Conservation (phyloP, 2,329 filamentous ascomycete species). For the Cryoendolithus antarcticus region DNA sequence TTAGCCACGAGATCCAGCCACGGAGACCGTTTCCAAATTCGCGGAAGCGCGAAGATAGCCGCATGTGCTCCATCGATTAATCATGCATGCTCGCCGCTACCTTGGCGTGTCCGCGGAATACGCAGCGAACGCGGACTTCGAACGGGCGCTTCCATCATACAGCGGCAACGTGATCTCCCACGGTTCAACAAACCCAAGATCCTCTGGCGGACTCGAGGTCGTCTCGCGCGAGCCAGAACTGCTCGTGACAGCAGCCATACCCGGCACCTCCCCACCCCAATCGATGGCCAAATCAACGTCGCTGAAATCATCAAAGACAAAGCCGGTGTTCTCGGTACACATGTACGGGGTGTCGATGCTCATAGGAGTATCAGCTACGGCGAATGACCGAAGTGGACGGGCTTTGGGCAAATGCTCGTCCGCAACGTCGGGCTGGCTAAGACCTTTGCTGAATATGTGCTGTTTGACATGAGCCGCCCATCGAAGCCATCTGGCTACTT, state of each 20-base stretch:
- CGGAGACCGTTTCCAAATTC: no score
- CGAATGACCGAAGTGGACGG: background rate
- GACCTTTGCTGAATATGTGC: slow-evolving; percentile 2
- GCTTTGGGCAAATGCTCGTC: background rate
- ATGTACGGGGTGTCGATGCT: background rate
- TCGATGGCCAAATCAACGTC: slow-evolving; percentile 1
- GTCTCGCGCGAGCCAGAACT: no score
- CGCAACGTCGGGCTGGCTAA: slow-evolving; percentile 3
- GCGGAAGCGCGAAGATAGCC: no score
- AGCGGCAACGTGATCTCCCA: no score
- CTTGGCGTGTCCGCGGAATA: no score
- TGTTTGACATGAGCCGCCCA: slow-evolving; percentile 3
- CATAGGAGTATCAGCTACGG: background rate
- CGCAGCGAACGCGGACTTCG: no score
- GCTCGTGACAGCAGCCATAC: background rate
- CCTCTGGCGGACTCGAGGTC: no score
- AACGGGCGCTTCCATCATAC: no score
- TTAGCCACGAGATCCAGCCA: no score
- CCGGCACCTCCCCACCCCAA: slow-evolving; percentile 1
- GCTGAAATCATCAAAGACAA: background rate
- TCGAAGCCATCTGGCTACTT: background rate
- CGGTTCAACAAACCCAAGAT: no score
- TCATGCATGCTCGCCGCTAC: no score
- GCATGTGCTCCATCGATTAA: no score
- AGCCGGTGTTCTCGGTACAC: background rate